These are phyloP conservation scores for Cystofilobasidium bisporidii DNA, from an alignment of 768 basidiomycete genomes.

Conservation along the genomic window DNA sequence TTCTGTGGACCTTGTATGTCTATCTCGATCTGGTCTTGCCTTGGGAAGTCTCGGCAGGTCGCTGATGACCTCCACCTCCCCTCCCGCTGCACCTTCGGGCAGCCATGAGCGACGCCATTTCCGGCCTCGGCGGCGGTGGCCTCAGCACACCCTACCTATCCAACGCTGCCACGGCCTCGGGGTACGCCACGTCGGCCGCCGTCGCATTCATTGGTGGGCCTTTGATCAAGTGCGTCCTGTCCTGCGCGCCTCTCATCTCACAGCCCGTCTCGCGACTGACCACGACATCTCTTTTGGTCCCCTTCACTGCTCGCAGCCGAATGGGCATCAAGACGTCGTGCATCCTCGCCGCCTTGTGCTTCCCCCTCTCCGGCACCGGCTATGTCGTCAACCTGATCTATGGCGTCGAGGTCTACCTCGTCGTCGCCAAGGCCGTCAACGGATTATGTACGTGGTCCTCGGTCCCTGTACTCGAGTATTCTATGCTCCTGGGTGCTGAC, in stretches of 20 bases:
- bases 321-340: not conserved
- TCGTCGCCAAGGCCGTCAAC: conserved; percentile 5
- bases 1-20: conserved; percentile 3
- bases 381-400: not conserved
- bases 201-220: conserved; percentile 1
- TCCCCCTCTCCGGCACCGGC: not conserved
- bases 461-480: not conserved
- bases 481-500: no score
- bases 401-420: not conserved
- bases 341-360: conserved; percentile 7
- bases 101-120: not conserved
- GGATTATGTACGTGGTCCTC: not conserved
- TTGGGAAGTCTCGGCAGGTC: no score
- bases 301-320: not conserved
- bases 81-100: no score
- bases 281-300: no score
- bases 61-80: no score
- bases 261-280: no score
- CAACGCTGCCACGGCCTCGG: not conserved
- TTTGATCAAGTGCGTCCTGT: not conserved
- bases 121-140: not conserved
- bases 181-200: not conserved
- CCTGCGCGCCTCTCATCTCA: no score
- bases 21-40: no score
- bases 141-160: not conserved